A percentile compares a stretch with the other conserved stretches of the same genome.
These are phyloP conservation scores for Cryptosporidium felis DNA, from an alignment of 169 alveolate species.

Conservation along the genomic window DNA sequence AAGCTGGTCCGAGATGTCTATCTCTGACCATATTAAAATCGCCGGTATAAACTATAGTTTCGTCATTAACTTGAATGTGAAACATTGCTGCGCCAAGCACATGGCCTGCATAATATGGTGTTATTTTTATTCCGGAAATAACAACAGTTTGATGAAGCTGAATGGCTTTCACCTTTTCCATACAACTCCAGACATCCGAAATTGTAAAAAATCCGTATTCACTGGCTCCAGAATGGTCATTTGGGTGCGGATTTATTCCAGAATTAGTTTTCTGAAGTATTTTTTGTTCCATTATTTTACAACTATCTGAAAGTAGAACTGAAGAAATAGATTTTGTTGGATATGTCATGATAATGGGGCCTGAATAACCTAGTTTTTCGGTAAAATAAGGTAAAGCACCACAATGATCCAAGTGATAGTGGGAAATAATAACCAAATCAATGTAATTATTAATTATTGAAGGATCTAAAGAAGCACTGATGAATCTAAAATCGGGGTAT, in stretches of 20 bases:
- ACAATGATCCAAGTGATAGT: constrained; percentile 97
- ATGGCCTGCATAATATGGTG: constrained; percentile 98
- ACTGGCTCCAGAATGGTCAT: constrained; percentile 60
- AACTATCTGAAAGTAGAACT: constrained; percentile 93
- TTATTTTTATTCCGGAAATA: constrained; percentile 87
- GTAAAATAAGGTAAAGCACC: constrained; percentile 99
- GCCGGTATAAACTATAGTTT: constrained; percentile 93
- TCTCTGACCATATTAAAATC: constrained; percentile 96
- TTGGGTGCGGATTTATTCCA: constrained; percentile 67
- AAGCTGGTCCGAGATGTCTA: constrained; percentile 96
- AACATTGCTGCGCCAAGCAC: constrained; percentile 98
- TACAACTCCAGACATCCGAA: constrained; percentile 86
- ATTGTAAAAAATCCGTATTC: constrained; percentile 85
- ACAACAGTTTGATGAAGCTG: constrained; percentile 89
- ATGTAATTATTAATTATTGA: constrained; percentile 72
- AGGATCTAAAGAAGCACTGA: constrained; percentile 68
- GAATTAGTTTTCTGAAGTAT: constrained; percentile 75
- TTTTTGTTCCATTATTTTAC: constrained; percentile 86
- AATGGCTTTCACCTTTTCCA: constrained; percentile 85
- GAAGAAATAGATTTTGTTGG: constrained; percentile 97
- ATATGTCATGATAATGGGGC: constrained; percentile 94
- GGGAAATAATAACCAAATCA: constrained; percentile 94
- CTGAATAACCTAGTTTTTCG: constrained; percentile 91
- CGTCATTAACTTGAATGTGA: constrained; percentile 89
- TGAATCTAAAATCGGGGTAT: constrained; percentile 90